A percentile compares a stretch with the other conserved stretches of the same genome.
These are phyloP conservation scores for Phytopythium kandeliae DNA, from an alignment of 352 stramenopile genomes.

Conservation along the genomic window DNA sequence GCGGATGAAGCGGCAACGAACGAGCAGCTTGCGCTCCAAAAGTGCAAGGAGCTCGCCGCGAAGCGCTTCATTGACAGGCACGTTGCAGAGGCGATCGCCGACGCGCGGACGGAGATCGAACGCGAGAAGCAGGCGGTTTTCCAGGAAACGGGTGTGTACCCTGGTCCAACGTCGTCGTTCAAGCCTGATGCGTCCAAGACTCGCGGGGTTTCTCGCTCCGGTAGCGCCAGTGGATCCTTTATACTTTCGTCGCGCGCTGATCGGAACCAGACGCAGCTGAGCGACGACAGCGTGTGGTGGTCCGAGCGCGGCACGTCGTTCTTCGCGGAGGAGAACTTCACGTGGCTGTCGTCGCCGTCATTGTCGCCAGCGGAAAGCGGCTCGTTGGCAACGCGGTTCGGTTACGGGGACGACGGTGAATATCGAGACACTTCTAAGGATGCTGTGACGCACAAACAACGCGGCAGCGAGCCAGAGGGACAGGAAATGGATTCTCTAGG, in stretches of 20 bases:
- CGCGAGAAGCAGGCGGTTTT: conserved; percentile 61
- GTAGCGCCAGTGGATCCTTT: conserved; percentile 15
- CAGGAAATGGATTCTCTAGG: conserved; percentile 12
- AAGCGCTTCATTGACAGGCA: conserved; percentile 78
- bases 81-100: conserved; percentile 51
- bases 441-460: background rate
- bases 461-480: background rate
- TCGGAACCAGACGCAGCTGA: conserved; percentile 23
- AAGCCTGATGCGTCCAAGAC: conserved; percentile 2
- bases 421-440: background rate
- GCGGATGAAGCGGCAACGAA: conserved; percentile 8
- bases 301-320: conserved; percentile 31
- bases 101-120: conserved; percentile 63
- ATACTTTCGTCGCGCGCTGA: conserved; percentile 28
- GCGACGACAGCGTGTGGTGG: conserved; percentile 42
- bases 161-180: conserved; percentile 21
- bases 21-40: conserved; percentile 36
- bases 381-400: background rate
- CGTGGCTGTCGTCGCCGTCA: conserved; percentile 30
- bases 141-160: conserved; percentile 59
- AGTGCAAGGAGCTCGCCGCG: conserved; percentile 39
- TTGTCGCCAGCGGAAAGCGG: background rate
- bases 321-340: conserved; percentile 32
- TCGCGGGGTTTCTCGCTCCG: conserved; percentile 5
- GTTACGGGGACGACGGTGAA: background rate